Conservation (phyloP, 768 basidiomycete species). For the Termitomyces sp. region DNA sequence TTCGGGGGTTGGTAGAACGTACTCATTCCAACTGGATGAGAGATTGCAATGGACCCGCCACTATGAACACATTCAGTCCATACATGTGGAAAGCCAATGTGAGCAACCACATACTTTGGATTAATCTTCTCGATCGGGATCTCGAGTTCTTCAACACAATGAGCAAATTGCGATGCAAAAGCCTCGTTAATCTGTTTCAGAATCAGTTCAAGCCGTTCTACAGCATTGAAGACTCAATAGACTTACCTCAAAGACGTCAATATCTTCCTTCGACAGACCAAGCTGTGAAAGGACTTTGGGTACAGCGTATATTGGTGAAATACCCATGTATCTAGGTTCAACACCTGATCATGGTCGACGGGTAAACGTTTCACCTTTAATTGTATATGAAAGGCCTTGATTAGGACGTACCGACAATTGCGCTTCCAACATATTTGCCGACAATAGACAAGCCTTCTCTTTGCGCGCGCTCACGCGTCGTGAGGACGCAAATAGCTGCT, state of each 20-base stretch:
- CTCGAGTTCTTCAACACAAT: conserved; percentile 77
- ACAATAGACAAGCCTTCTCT: conserved; percentile 73
- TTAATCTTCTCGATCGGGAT: conserved; percentile 82
- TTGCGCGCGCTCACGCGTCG: conserved; percentile 73
- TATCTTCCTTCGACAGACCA: conserved; percentile 64
- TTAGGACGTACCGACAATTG: conserved; percentile 60
- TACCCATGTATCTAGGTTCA: conserved; percentile 75
- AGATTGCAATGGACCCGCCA: conserved; percentile 81
- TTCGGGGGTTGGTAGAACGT: conserved; percentile 19
- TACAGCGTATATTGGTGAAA: conserved; percentile 67
- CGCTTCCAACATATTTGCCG: conserved; percentile 76
- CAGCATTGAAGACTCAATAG: neutral
- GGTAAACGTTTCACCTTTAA: neutral
- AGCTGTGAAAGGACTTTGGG: conserved; percentile 59
- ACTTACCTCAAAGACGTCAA: conserved; percentile 75
- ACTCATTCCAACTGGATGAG: conserved; percentile 86
- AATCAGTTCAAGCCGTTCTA: neutral
- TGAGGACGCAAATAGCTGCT: conserved; percentile 79
- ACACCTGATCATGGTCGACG: conserved; percentile 41
- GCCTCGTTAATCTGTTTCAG: conserved; percentile 74
- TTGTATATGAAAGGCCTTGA: neutral
- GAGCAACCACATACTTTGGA: conserved; percentile 53
- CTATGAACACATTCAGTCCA: conserved; percentile 29
- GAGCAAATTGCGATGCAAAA: conserved; percentile 91
- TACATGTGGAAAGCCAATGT: neutral